phyloP scores from a whole-genome alignment of 2,329 filamentous ascomycete species.

The Phyllosticta paracitricarpa region DNA sequence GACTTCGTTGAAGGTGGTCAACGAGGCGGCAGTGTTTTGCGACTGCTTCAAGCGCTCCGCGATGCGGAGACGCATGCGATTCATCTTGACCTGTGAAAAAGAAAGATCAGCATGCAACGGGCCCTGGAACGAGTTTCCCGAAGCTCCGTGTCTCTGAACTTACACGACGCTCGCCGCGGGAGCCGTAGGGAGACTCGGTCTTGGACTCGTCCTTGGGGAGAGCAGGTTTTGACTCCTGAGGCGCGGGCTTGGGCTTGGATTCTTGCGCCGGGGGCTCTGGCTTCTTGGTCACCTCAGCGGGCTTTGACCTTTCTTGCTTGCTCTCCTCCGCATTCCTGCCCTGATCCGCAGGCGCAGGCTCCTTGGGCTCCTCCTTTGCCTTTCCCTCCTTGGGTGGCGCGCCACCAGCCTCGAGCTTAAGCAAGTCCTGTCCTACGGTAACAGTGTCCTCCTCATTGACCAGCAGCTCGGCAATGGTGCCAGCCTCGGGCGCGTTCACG shows the following conservation, averaged over 20 bases:
- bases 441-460: constrained; percentile 94
- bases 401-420: constrained; percentile 66
- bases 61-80: constrained; percentile 96
- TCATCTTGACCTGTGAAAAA: constrained; percentile 81
- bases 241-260: constrained; percentile 25
- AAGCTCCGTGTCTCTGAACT: constrained; percentile 24
- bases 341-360: constrained; percentile 47
- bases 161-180: constrained; percentile 80
- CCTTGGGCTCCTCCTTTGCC: constrained; percentile 48
- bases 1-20: constrained; percentile 98
- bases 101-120: background rate
- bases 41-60: constrained; percentile 98
- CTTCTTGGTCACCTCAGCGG: constrained; percentile 29
- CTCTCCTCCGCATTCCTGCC: constrained; percentile 47
- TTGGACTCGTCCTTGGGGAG: constrained; percentile 23
- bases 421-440: constrained; percentile 81
- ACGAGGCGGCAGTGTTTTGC: constrained; percentile 92
- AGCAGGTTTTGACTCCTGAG: constrained; percentile 24
- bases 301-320: constrained; percentile 29
- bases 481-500: constrained; percentile 86
- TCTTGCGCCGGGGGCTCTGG: constrained; percentile 22
- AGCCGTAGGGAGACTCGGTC: constrained; percentile 45
- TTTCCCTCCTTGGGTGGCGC: constrained; percentile 43
- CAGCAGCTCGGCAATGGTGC: constrained; percentile 83
- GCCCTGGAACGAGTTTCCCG: background rate